Evolutionary conservation across 2,329 filamentous ascomycete species (phyloP), one percentile per base, ranked within the genome.

Genomic region (Lanzia echinophila): DNA sequence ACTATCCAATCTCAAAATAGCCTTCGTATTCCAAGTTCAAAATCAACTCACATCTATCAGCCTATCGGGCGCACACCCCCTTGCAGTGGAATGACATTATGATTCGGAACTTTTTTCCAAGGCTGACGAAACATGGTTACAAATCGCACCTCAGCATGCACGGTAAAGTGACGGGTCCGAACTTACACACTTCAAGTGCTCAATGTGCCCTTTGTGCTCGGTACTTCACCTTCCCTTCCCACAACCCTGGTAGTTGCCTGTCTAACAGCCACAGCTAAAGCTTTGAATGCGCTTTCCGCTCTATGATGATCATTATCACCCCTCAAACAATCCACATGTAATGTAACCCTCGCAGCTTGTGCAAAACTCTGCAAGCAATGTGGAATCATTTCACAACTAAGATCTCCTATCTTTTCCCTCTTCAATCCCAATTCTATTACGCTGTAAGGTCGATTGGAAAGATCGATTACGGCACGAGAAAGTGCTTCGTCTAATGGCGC

Each of bases 281-380:
- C 94, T 80, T 99, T 99, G 73, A 99, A 96, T 15, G 92, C 94
- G 69, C 88, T 94, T 81, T 97, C 94, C 10, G 94, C 91, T 55
- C 91, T 79, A 75, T 97, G 94, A 72, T 97, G 94, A 73, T 97
- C 94, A 72, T 97, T 99, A 58, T 87, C 82, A 50, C 94, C 94
- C 59, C 90, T 82, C 54, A 96, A 73, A 72, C 89, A 95, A 73
- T 96, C 90, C 56, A 99, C 89, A 75, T 99, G 94, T 67, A 97
- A 75, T n/a, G 94, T 99, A 50, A 96, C 79, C 24, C 90, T 86
- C 3, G 90, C 90, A 10, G 83, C 88, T 75, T 95, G 88, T 41
- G 92, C 91, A 72, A 96, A 99, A 74, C 87, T 94, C 77, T 95
- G 84, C 68, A 99, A 72, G 63, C 91, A 95, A 76, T 99, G 94